Conservation (phyloP, 176 grass and related monocot species). For the Phoenix dactylifera region DNA sequence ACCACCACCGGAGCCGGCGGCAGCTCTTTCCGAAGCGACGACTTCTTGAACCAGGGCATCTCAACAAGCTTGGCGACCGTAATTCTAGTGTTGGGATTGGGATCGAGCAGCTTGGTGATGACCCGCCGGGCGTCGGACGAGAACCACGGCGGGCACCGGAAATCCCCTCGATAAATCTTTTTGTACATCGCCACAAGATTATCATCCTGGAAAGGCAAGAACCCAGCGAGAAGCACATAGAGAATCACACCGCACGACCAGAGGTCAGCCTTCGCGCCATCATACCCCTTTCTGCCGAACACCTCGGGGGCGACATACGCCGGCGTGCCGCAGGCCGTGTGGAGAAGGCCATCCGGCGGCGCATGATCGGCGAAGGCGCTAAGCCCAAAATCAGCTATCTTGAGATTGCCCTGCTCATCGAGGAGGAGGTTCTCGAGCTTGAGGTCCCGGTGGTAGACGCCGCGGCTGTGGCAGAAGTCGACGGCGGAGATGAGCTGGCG, state of each 20-base stretch:
- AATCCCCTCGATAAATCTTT: conserved; percentile 14
- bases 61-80: conserved; percentile 6
- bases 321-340: conserved; percentile 22
- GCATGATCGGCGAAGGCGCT: conserved; percentile 16
- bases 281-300: conserved; percentile 20
- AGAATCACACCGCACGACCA: conserved; percentile 19
- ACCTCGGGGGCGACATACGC: conserved; percentile 24
- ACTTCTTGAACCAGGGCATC: conserved; percentile 15
- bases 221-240: conserved; percentile 13
- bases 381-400: conserved; percentile 16
- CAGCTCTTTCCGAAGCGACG: not conserved
- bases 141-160: conserved; percentile 19
- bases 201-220: conserved; percentile 18
- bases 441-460: conserved; percentile 20
- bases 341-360: conserved; percentile 11
- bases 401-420: conserved; percentile 19
- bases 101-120: conserved; percentile 17
- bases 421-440: conserved; percentile 16
- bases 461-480: conserved; percentile 17
- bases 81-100: conserved; percentile 11
- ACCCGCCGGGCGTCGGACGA: conserved; percentile 9
- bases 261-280: conserved; percentile 9
- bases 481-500: conserved; percentile 17
- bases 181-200: conserved; percentile 16
- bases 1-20: not conserved